These are phyloP conservation scores for Wickerhamiella australiensis DNA, from an alignment of 805 yeast species.

Conservation along the genomic window DNA sequence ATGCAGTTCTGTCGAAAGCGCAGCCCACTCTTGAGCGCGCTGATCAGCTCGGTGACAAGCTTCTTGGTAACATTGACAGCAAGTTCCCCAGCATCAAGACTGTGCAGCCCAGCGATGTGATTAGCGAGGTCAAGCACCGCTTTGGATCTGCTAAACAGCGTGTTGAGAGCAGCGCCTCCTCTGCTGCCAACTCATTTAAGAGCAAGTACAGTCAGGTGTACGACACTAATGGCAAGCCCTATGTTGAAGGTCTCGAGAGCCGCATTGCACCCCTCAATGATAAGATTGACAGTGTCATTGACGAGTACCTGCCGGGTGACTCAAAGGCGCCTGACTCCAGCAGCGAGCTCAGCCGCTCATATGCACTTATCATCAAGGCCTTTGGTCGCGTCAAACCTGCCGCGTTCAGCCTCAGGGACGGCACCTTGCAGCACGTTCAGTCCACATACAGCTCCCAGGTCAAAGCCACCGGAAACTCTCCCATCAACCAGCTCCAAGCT, in stretches of 20 bases:
- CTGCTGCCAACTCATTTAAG: slow-evolving; percentile 34
- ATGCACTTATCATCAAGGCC: slow-evolving; percentile 13
- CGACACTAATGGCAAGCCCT: slow-evolving; percentile 46
- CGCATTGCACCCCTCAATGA: slow-evolving; percentile 50
- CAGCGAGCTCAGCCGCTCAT: slow-evolving; percentile 15
- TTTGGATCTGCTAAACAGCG: slow-evolving; percentile 28
- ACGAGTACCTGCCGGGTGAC: slow-evolving; percentile 36
- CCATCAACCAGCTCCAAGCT: background rate
- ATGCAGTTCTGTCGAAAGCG: background rate
- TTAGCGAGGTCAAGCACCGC: slow-evolving; percentile 33
- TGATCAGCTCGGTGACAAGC: slow-evolving; percentile 44
- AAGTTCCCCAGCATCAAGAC: slow-evolving; percentile 49
- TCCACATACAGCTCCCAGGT: slow-evolving; percentile 17
- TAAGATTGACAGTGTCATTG: slow-evolving; percentile 36
- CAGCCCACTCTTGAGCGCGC: slow-evolving; percentile 32
- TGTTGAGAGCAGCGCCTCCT: slow-evolving; percentile 26
- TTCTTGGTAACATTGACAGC: slow-evolving; percentile 47
- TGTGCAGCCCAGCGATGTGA: slow-evolving; percentile 41
- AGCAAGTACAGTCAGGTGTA: slow-evolving; percentile 40
- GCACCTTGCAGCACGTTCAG: slow-evolving; percentile 11
- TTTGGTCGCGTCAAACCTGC: slow-evolving; percentile 20
- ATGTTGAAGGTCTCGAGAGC: slow-evolving; percentile 54
- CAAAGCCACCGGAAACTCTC: background rate
- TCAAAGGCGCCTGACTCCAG: slow-evolving; percentile 11
- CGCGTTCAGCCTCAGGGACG: slow-evolving; percentile 9